These are phyloP conservation scores for Lepidium aucheri DNA, from an alignment of 345 rosid species.

Conservation along the genomic window DNA sequence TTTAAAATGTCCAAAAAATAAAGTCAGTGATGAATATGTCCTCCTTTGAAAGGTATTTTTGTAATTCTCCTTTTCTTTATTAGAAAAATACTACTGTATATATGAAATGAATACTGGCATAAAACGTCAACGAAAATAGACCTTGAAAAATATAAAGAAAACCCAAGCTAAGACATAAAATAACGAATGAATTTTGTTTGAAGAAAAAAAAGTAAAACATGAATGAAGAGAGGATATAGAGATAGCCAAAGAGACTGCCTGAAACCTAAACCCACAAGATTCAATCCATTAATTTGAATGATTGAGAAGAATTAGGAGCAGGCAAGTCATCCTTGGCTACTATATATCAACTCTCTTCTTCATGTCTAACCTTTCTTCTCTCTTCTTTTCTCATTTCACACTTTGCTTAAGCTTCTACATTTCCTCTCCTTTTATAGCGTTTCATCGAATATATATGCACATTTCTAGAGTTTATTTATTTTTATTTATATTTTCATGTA, in stretches of 20 bases:
- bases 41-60: no score
- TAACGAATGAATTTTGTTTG: neutral
- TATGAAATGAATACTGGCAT: neutral
- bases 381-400: neutral
- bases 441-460: neutral
- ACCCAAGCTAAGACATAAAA: neutral
- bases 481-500: neutral
- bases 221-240: constrained; percentile 3
- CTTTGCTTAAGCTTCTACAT: neutral
- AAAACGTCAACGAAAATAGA: neutral
- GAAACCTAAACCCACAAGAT: neutral
- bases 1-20: no score
- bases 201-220: constrained; percentile 8
- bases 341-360: constrained; percentile 13
- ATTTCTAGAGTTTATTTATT: neutral
- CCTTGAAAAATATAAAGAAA: neutral
- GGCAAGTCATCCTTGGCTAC: constrained; percentile 24
- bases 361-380: constrained; percentile 20
- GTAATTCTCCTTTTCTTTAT: no score
- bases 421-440: constrained; percentile 9
- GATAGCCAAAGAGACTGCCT: constrained; percentile 13
- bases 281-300: neutral
- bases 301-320: neutral
- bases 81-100: no score
- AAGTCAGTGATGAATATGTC: no score